Evolutionary conservation across 2,329 filamentous ascomycete genomes (phyloP).

Genomic region (Fusarium sp.): DNA sequence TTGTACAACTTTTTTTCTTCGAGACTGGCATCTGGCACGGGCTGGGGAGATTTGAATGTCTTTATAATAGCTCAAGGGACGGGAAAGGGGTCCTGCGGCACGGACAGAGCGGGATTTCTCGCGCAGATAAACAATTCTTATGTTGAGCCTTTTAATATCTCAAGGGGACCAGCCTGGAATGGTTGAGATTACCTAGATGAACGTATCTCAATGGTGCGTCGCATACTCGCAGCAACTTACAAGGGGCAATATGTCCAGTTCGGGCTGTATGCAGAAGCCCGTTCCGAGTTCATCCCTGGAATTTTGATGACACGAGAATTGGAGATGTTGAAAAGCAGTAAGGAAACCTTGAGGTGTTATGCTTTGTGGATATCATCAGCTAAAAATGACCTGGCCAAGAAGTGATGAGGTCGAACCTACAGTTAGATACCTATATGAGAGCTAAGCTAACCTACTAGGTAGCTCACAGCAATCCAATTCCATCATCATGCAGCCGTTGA

Average conservation of each 20-base stretch:
- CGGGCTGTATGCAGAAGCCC: slow-evolving; percentile 27
- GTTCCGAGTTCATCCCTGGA: slow-evolving; percentile 11
- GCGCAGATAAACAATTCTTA: background rate
- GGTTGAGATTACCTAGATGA: slow-evolving; percentile 29
- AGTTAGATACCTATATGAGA: background rate
- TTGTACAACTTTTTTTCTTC: background rate
- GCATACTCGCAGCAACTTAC: slow-evolving; percentile 26
- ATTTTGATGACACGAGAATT: slow-evolving; percentile 2
- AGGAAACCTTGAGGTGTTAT: background rate
- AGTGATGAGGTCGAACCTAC: background rate
- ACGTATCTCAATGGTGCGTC: slow-evolving; percentile 9
- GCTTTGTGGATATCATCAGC: background rate
- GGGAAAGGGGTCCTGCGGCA: slow-evolving; percentile 7
- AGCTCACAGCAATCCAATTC: slow-evolving; percentile 23
- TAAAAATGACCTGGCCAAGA: background rate
- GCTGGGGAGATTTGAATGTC: slow-evolving; percentile 34
- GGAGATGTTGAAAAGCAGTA: background rate
- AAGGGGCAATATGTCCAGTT: slow-evolving; percentile 25
- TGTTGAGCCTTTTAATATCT: background rate
- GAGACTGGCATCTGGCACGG: slow-evolving; percentile 26
- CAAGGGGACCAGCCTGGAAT: slow-evolving; percentile 28
- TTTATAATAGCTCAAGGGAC: slow-evolving; percentile 8
- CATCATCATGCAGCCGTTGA: slow-evolving; percentile 40
- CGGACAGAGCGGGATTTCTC: background rate
- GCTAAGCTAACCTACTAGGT: background rate